Percentiles rank a stretch among this genome's conserved stretches.
Evolutionary conservation across 2,329 filamentous ascomycete species (phyloP).

Genomic region (Aspergillus caelatus): DNA sequence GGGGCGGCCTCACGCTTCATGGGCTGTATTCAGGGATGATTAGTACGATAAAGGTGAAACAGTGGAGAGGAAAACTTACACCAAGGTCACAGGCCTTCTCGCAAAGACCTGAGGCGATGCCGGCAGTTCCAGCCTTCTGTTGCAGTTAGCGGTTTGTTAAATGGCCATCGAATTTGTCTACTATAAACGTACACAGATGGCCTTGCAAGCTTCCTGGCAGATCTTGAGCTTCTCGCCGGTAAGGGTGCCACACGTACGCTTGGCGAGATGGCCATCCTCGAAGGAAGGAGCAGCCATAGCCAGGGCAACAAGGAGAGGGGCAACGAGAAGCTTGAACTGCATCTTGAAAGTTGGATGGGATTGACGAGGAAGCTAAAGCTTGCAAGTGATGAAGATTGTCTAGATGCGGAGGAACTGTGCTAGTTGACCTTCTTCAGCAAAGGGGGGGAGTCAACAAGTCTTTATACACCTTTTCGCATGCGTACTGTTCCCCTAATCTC

Average conservation of each 20-base stretch:
- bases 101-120: not conserved
- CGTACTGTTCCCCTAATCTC: not conserved
- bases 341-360: not conserved
- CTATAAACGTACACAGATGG: not conserved
- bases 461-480: not conserved
- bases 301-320: not conserved
- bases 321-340: not conserved
- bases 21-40: not conserved
- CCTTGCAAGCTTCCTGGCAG: not conserved
- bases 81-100: not conserved
- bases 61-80: not conserved
- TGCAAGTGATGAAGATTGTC: not conserved
- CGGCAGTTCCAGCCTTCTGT: not conserved
- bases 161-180: too few species aligned
- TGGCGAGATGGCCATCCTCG: not conserved
- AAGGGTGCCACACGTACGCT: not conserved
- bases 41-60: not conserved
- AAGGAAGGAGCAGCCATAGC: not conserved
- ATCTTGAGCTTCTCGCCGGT: not conserved
- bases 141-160: not conserved
- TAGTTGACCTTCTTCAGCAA: not conserved
- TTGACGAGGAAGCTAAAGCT: not conserved
- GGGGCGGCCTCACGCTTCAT: not conserved
- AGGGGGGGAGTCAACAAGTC: not conserved
- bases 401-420: not conserved